Conservation (phyloP, 768 basidiomycete species). For the Lanmaoa pseudosensibilis region DNA sequence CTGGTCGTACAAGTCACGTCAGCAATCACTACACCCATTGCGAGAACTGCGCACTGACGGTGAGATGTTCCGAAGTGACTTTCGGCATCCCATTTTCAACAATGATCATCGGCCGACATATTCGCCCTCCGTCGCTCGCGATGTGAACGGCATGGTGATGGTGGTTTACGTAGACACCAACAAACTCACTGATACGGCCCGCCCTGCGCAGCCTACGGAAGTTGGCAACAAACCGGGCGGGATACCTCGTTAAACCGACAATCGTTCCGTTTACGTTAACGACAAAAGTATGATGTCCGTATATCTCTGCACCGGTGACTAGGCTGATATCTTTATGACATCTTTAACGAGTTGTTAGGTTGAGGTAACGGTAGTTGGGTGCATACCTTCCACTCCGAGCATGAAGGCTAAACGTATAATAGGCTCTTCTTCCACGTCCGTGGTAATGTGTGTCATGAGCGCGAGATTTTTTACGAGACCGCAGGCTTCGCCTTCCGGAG, state of each 20-base stretch:
- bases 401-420: slow-evolving; percentile 87
- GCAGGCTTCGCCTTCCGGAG: slow-evolving; percentile 99
- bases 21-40: background rate
- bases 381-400: slow-evolving; percentile 93
- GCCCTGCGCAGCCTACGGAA: slow-evolving; percentile 93
- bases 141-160: slow-evolving; percentile 95
- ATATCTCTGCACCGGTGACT: slow-evolving; percentile 93
- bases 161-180: slow-evolving; percentile 93
- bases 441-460: slow-evolving; percentile 99
- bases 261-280: slow-evolving; percentile 97
- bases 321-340: slow-evolving; percentile 73
- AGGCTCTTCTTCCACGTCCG: slow-evolving; percentile 95
- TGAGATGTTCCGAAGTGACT: slow-evolving; percentile 79
- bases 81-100: slow-evolving; percentile 79
- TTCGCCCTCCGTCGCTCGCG: slow-evolving; percentile 95
- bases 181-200: slow-evolving; percentile 92
- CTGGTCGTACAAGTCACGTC: slow-evolving; percentile 38
- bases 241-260: slow-evolving; percentile 87
- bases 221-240: slow-evolving; percentile 80
- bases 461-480: slow-evolving; percentile 98
- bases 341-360: slow-evolving; percentile 11
- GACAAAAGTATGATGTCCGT: slow-evolving; percentile 87
- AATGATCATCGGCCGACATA: slow-evolving; percentile 97
- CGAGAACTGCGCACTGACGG: slow-evolving; percentile 41
- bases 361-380: slow-evolving; percentile 11